A percentile compares a stretch with the other conserved stretches of the same genome.
Evolutionary conservation across 2,329 filamentous ascomycete genomes (phyloP).

Genomic region (Dactylellina haptotyla): DNA sequence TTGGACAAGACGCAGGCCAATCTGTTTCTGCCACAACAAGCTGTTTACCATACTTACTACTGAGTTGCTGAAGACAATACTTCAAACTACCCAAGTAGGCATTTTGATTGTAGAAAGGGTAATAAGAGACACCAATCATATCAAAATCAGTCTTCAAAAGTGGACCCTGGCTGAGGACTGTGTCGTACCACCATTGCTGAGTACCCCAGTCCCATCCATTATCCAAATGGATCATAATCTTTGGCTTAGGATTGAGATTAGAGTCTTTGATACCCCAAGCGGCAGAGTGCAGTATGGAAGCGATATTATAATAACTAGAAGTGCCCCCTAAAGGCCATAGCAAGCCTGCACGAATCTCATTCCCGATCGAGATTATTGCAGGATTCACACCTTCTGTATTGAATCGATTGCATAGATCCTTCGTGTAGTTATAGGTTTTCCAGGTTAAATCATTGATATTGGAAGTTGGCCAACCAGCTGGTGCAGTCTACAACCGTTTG

Average conservation of each 20-base stretch:
- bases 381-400: constrained; percentile 64
- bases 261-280: constrained; percentile 74
- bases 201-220: constrained; percentile 77
- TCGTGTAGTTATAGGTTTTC: constrained; percentile 76
- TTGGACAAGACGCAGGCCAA: constrained; percentile 74
- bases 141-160: constrained; percentile 71
- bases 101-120: constrained; percentile 70
- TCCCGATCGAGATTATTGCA: constrained; percentile 75
- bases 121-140: constrained; percentile 77
- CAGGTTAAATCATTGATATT: constrained; percentile 70
- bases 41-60: constrained; percentile 65
- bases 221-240: constrained; percentile 79
- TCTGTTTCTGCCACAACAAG: constrained; percentile 76
- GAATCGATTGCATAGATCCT: constrained; percentile 67
- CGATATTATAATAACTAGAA: constrained; percentile 70
- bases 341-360: constrained; percentile 75
- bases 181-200: constrained; percentile 74
- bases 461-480: constrained; percentile 70
- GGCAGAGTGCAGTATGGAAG: constrained; percentile 72
- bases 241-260: constrained; percentile 67
- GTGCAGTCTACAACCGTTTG: constrained; percentile 68
- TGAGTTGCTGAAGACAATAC: constrained; percentile 25
- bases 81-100: constrained; percentile 30
- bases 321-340: constrained; percentile 73
- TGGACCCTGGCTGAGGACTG: constrained; percentile 67